Evolutionary conservation across 345 rosid genomes (phyloP).

Genomic region (Linum trigynum): DNA sequence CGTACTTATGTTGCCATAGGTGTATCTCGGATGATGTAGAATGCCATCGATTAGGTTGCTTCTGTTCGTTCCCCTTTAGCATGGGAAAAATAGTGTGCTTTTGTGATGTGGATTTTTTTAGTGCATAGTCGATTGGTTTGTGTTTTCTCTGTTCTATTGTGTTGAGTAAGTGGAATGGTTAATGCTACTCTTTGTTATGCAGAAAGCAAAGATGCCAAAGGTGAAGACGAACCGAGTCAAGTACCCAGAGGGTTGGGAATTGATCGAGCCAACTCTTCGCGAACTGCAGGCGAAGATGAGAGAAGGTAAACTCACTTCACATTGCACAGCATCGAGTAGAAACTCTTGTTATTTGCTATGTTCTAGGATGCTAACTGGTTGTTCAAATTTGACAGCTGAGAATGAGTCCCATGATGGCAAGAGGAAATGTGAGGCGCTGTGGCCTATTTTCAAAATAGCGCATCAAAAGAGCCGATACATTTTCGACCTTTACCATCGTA

Average conservation of each 20-base stretch:
- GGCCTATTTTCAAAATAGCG: constrained; percentile 74
- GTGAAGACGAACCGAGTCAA: constrained; percentile 55
- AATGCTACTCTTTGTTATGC: background rate
- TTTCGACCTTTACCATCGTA: constrained; percentile 55
- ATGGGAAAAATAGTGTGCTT: too few species aligned
- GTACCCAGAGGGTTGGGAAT: constrained; percentile 74
- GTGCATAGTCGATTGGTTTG: background rate
- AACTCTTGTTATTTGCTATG: background rate
- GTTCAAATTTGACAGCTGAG: constrained; percentile 43
- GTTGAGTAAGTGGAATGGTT: background rate
- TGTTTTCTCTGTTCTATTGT: background rate
- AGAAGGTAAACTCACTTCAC: constrained; percentile 38
- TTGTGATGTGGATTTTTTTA: too few species aligned
- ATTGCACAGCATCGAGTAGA: background rate
- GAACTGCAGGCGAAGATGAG: constrained; percentile 66
- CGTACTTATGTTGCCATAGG: too few species aligned
- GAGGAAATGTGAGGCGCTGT: constrained; percentile 67
- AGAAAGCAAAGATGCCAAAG: constrained; percentile 47
- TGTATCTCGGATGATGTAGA: too few species aligned
- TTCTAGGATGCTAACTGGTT: background rate
- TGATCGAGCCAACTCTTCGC: constrained; percentile 68
- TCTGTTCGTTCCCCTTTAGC: too few species aligned
- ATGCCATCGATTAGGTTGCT: too few species aligned
- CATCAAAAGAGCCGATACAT: constrained; percentile 71
- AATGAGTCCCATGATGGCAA: constrained; percentile 71